Percentiles rank a stretch among this genome's conserved stretches.
These are phyloP conservation scores for Dictyostelium purpureum DNA, from an alignment of 78 protist species.

Conservation along the genomic window DNA sequence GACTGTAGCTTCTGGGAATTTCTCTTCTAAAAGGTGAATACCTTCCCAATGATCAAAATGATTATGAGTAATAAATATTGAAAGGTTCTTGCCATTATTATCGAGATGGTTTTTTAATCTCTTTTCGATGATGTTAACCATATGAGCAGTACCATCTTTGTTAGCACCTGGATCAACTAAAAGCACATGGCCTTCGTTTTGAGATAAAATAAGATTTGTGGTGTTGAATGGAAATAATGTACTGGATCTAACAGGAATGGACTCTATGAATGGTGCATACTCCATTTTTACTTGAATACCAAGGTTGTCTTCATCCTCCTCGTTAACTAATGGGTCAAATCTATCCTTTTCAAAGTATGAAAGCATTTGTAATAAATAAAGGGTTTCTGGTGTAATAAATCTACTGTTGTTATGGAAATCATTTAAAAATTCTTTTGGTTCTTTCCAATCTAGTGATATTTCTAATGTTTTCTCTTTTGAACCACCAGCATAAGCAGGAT, in stretches of 20 bases:
- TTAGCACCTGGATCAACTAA: conserved; percentile 66
- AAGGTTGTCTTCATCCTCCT: not conserved
- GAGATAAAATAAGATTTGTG: conserved; percentile 24
- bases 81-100: not conserved
- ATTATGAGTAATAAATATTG: conserved; percentile 45
- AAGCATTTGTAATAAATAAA: not conserved
- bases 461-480: not conserved
- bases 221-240: conserved; percentile 27
- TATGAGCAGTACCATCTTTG: conserved; percentile 8
- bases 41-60: conserved; percentile 71
- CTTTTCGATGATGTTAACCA: conserved; percentile 14
- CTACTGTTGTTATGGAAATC: not conserved
- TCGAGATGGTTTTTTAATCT: not conserved
- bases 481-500: not conserved
- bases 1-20: conserved; percentile 19
- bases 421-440: not conserved
- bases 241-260: conserved; percentile 31
- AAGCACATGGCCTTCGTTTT: not conserved
- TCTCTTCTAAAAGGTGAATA: not conserved
- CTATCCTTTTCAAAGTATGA: not conserved
- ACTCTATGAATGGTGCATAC: conserved; percentile 52
- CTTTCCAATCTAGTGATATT: not conserved
- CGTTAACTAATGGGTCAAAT: not conserved
- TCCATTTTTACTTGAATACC: not conserved
- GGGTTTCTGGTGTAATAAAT: not conserved